These are phyloP conservation scores for Pyrenophora seminiperda DNA, from an alignment of 2,329 filamentous ascomycete species.

Conservation along the genomic window DNA sequence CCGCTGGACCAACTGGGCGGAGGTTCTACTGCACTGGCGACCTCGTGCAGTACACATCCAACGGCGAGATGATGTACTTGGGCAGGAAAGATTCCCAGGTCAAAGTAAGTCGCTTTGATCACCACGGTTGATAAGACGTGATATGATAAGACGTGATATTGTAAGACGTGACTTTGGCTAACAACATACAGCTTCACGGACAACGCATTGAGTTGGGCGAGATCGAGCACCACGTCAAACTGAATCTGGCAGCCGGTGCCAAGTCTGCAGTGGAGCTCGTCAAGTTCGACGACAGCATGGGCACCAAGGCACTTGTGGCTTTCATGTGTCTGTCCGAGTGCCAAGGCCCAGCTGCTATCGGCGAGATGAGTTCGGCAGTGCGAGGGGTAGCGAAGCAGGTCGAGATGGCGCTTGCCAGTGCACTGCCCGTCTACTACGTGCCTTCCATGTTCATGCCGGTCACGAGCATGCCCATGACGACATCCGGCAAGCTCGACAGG, in stretches of 20 bases:
- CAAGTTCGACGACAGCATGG: slow-evolving; percentile 32
- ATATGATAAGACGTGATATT: neutral
- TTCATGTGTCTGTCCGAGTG: slow-evolving; percentile 38
- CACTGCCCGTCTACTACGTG: slow-evolving; percentile 52
- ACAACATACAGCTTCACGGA: slow-evolving; percentile 47
- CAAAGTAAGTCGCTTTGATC: slow-evolving; percentile 38
- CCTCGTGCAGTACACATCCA: slow-evolving; percentile 39
- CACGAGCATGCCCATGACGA: slow-evolving; percentile 49
- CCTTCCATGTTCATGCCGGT: slow-evolving; percentile 53
- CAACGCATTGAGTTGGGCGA: slow-evolving; percentile 54
- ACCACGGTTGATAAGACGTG: no score
- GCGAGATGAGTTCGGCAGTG: slow-evolving; percentile 28
- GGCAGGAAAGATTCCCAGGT: slow-evolving; percentile 45
- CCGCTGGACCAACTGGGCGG: slow-evolving; percentile 19
- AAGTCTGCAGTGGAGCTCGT: slow-evolving; percentile 54
- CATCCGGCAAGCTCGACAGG: slow-evolving; percentile 53
- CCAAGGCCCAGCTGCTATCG: slow-evolving; percentile 30
- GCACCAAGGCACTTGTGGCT: slow-evolving; percentile 34
- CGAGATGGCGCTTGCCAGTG: slow-evolving; percentile 34
- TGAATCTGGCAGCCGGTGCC: slow-evolving; percentile 43
- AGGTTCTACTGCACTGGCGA: slow-evolving; percentile 45
- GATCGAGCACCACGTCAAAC: slow-evolving; percentile 52
- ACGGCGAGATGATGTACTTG: slow-evolving; percentile 44
- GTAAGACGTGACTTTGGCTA: slow-evolving; percentile 36
- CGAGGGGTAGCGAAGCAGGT: slow-evolving; percentile 29